Evolutionary conservation across 108 stramenopile genomes (phyloP).

Genomic region (Poteriospumella lacustris): DNA sequence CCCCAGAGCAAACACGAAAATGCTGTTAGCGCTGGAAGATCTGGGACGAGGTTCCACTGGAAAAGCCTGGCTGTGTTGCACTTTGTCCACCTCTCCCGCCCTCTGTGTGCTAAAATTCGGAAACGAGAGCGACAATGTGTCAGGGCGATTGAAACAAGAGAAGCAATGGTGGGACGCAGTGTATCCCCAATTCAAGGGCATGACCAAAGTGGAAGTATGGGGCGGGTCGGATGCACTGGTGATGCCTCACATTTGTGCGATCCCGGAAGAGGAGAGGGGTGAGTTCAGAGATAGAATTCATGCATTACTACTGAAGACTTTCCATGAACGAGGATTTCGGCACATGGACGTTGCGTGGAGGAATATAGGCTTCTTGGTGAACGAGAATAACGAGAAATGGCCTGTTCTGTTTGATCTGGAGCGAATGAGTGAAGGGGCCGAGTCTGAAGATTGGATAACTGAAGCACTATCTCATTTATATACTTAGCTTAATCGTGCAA

Average conservation of each 20-base stretch:
- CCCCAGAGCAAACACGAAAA: neutral
- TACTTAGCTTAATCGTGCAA: too few relatives aligned
- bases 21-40: neutral
- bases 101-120: neutral
- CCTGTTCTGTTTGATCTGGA: too few relatives aligned
- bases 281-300: neutral
- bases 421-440: too few relatives aligned
- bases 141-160: too few relatives aligned
- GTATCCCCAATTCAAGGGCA: neutral
- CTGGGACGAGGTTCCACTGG: conserved; percentile 16
- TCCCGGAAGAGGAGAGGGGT: neutral
- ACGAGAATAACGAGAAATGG: too few relatives aligned
- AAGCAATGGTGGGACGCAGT: neutral
- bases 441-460: too few relatives aligned
- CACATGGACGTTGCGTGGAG: too few relatives aligned
- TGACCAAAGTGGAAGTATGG: conserved; percentile 21
- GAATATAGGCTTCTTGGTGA: too few relatives aligned
- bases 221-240: conserved; percentile 1
- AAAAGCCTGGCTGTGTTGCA: conserved; percentile 7
- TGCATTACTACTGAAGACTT: neutral
- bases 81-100: neutral
- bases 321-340: too few relatives aligned
- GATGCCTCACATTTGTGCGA: neutral
- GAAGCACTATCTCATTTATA: too few relatives aligned
- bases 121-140: neutral